Percentiles rank a stretch among this genome's conserved stretches.
These are phyloP conservation scores for Lasiodiplodia sp. DNA, from an alignment of 2,329 filamentous ascomycete genomes.

Conservation along the genomic window DNA sequence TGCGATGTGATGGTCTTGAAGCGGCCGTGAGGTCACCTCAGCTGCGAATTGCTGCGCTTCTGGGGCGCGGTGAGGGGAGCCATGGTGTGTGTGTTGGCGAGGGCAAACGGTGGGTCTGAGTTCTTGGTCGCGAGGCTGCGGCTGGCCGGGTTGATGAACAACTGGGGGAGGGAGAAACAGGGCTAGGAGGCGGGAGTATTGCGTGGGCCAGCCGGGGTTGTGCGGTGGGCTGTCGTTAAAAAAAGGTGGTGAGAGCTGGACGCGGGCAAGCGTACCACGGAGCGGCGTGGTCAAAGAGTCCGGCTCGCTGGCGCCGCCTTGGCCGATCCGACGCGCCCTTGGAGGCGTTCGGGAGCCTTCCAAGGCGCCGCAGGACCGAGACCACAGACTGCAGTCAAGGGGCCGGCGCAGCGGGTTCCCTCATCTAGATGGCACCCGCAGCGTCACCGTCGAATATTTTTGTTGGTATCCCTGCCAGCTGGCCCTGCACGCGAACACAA, in stretches of 20 bases:
- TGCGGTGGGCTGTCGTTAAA: conserved; percentile 22
- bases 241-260: conserved; percentile 28
- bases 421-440: conserved; percentile 13
- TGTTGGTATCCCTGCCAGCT: conserved; percentile 14
- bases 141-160: conserved; percentile 5
- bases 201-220: conserved; percentile 20
- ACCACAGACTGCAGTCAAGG: not conserved
- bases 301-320: conserved; percentile 4
- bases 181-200: conserved; percentile 7
- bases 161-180: conserved; percentile 9
- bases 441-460: conserved; percentile 19
- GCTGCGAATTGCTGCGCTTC: conserved; percentile 11
- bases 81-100: conserved; percentile 20
- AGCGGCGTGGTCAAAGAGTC: conserved; percentile 24
- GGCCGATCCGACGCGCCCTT: conserved; percentile 5
- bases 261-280: conserved; percentile 23
- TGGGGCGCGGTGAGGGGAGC: conserved; percentile 23
- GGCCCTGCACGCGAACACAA: conserved; percentile 5
- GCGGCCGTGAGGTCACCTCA: conserved; percentile 13
- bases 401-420: conserved; percentile 8
- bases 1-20: conserved; percentile 12
- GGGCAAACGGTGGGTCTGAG: conserved; percentile 13
- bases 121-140: conserved; percentile 1
- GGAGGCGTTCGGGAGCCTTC: conserved; percentile 18
- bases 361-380: not conserved